Conservation (phyloP, 2,329 filamentous ascomycete species). For the Colletotrichum karsti region DNA sequence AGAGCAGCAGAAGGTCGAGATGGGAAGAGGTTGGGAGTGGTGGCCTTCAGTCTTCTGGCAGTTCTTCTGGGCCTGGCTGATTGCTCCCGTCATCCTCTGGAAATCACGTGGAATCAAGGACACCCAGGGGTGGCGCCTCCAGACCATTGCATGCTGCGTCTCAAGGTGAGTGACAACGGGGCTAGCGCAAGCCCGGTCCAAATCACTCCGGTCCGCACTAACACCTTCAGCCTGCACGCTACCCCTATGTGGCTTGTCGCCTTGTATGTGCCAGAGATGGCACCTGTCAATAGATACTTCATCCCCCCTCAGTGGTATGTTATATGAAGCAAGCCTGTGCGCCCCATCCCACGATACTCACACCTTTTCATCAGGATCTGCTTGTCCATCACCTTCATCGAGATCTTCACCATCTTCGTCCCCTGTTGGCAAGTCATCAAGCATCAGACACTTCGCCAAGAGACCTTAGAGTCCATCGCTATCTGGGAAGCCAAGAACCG, state of each 20-base stretch:
- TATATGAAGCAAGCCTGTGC: neutral
- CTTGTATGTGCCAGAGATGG: constrained; percentile 60
- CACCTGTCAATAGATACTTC: constrained; percentile 60
- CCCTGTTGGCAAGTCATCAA: constrained; percentile 66
- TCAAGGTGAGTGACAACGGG: constrained; percentile 46
- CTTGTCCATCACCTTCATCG: constrained; percentile 68
- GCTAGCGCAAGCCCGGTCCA: constrained; percentile 6
- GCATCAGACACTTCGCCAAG: constrained; percentile 53
- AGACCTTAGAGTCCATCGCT: constrained; percentile 58
- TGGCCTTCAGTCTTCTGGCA: constrained; percentile 73
- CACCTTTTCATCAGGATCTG: constrained; percentile 53
- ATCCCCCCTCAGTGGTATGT: constrained; percentile 71
- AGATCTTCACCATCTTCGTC: constrained; percentile 70
- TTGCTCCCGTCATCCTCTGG: constrained; percentile 70
- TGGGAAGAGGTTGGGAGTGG: constrained; percentile 71
- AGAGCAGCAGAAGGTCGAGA: constrained; percentile 55
- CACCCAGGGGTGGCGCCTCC: constrained; percentile 71
- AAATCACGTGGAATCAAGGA: constrained; percentile 68
- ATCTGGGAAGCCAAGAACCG: constrained; percentile 51
- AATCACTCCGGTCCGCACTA: neutral
- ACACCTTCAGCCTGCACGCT: constrained; percentile 62
- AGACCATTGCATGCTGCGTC: constrained; percentile 64
- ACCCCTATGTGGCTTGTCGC: constrained; percentile 75
- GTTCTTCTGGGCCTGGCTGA: constrained; percentile 69
- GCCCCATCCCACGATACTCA: neutral